phyloP scores from a whole-genome alignment of 2,329 filamentous ascomycete species.

The Cordyceps tenuipes region DNA sequence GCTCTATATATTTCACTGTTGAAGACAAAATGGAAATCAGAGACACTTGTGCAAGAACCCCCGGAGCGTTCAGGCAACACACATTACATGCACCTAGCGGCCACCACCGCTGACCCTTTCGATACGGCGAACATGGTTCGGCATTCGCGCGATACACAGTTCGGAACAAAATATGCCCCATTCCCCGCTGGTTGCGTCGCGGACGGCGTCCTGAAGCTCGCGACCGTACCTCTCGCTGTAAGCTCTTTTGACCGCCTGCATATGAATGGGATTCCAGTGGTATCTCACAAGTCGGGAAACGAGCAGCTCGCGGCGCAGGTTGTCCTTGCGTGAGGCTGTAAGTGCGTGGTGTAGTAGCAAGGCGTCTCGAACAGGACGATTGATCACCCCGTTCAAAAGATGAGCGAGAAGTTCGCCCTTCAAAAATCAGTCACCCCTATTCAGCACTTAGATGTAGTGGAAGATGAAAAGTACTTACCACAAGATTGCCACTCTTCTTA shows the following conservation, averaged over 20 bases:
- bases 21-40: not conserved
- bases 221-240: conserved; percentile 70
- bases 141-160: conserved; percentile 55
- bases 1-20: not conserved
- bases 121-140: conserved; percentile 48
- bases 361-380: conserved; percentile 86
- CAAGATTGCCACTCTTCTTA: conserved; percentile 81
- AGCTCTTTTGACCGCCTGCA: conserved; percentile 69
- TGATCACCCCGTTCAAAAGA: conserved; percentile 93
- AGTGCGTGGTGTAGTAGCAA: conserved; percentile 87
- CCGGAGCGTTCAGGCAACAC: not conserved
- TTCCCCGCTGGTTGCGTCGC: conserved; percentile 66
- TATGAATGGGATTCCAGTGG: conserved; percentile 84
- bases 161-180: conserved; percentile 70
- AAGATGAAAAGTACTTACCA: conserved; percentile 55
- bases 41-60: not conserved
- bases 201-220: conserved; percentile 69
- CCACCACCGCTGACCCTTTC: conserved; percentile 25
- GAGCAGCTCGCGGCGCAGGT: conserved; percentile 72
- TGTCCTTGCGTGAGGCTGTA: conserved; percentile 60
- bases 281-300: conserved; percentile 80
- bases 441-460: conserved; percentile 4
- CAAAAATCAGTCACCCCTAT: not conserved
- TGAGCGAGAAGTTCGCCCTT: conserved; percentile 92
- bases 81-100: not conserved